Percentiles rank a stretch among this genome's conserved stretches.
Evolutionary conservation across 768 basidiomycete species (phyloP).

Genomic region (Suillus spraguei): DNA sequence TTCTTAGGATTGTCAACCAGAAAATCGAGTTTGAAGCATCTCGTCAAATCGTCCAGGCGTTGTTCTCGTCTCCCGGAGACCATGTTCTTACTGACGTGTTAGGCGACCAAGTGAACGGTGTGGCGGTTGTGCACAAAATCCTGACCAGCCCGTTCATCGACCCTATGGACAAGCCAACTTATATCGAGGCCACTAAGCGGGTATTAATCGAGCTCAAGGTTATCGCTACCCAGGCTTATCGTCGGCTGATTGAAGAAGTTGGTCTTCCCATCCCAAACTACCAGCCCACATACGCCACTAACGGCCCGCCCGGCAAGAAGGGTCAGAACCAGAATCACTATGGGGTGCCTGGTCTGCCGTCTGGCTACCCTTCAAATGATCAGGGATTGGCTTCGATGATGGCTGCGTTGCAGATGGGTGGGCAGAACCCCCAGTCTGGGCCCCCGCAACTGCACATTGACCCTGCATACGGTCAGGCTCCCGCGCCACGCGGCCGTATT

Average conservation of each 20-base stretch:
- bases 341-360: slow-evolving; percentile 74
- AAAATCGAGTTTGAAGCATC: slow-evolving; percentile 91
- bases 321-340: slow-evolving; percentile 53
- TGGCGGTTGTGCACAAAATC: slow-evolving; percentile 91
- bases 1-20: slow-evolving; percentile 95
- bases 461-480: slow-evolving; percentile 52
- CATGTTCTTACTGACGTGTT: slow-evolving; percentile 93
- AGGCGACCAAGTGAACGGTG: slow-evolving; percentile 95
- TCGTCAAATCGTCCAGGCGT: slow-evolving; percentile 79
- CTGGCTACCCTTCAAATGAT: slow-evolving; percentile 80
- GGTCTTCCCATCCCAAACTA: slow-evolving; percentile 89
- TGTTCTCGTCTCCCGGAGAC: slow-evolving; percentile 90
- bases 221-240: slow-evolving; percentile 92
- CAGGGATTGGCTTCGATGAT: slow-evolving; percentile 91
- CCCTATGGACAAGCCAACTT: slow-evolving; percentile 61
- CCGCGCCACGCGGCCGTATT: slow-evolving; percentile 48
- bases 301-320: slow-evolving; percentile 64
- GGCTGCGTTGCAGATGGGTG: slow-evolving; percentile 90
- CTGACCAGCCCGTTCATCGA: slow-evolving; percentile 86
- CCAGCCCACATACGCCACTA: slow-evolving; percentile 73
- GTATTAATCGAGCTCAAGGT: slow-evolving; percentile 92
- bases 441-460: slow-evolving; percentile 76
- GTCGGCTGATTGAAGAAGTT: slow-evolving; percentile 92
- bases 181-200: slow-evolving; percentile 86
- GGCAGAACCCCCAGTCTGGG: slow-evolving; percentile 81